Base-by-base conservation (phyloP, 805 yeast genomes). In the Yamadazyma laniorum region DNA sequence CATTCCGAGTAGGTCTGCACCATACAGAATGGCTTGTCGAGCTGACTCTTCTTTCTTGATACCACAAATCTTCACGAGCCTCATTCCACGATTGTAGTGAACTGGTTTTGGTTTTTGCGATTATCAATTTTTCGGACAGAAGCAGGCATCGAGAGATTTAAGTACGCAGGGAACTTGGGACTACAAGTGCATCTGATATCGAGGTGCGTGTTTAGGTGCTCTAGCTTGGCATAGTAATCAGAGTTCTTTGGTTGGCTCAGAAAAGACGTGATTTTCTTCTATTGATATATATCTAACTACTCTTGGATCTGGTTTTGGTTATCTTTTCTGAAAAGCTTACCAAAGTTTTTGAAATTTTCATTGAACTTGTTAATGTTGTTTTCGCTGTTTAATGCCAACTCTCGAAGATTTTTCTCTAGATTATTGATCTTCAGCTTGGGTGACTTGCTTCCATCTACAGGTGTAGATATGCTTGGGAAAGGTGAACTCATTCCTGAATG, bases 41-140 rank as follows among this genome's bases (percentile, higher is more conserved):
- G 96, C 97, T 0, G 86, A 86, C 32, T 80, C 83, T 0, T 61
- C 55, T 2, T 82, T 70, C 47, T 76, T 75, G 16, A 91, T 56
- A 0, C 99, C 99, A 58, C 99, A 91, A 3, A 91, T 79, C 55
- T 91, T 91, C 4, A 85, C 84, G n/a, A 86, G 27, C 42, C 53
- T 54, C 28, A 52, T 18, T 51, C 3, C 22, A 29, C n/a, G n/a
- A 9, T 21, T 21, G 23, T 9, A 21, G 23, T 21, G 23, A n/a
- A n/a, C n/a, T n/a, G 23, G 23, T 7, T 21, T 21, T 21, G 6
- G 6, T 21, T 21, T 21, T 21, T 21, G 23, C 23, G 23, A 21
- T 9, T 21, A n/a, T n/a, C n/a, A n/a, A n/a, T n/a, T n/a, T n/a
- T n/a, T n/a, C n/a, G n/a, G n/a, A n/a, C n/a, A n/a, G n/a, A n/a